Evolutionary conservation across 2,329 filamentous ascomycete genomes (phyloP).

Genomic region (Verticillium nubilum): DNA sequence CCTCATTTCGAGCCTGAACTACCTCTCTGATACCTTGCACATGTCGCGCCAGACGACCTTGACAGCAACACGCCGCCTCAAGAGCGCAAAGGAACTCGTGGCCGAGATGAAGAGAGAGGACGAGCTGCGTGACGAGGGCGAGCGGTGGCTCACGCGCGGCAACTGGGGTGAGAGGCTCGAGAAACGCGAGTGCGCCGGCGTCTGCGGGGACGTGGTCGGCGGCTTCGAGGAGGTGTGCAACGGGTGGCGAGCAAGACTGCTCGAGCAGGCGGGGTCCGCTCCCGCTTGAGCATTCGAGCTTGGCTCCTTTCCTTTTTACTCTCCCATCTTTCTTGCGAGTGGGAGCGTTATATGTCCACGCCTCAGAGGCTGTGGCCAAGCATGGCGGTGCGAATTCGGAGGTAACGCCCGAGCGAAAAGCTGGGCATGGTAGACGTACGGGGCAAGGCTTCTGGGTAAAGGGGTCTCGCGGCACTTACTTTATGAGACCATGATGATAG

Average conservation of each 20-base stretch:
- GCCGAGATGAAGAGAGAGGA: slow-evolving; percentile 79
- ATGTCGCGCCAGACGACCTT: slow-evolving; percentile 88
- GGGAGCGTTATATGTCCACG: not conserved
- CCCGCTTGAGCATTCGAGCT: slow-evolving; percentile 23
- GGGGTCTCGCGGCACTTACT: not conserved
- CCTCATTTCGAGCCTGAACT: slow-evolving; percentile 73
- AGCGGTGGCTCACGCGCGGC: slow-evolving; percentile 72
- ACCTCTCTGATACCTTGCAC: slow-evolving; percentile 85
- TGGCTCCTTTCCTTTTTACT: not conserved
- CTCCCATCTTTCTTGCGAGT: not conserved
- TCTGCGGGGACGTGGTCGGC: slow-evolving; percentile 82
- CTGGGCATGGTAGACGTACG: not conserved
- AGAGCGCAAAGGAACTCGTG: slow-evolving; percentile 78
- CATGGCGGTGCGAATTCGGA: not conserved
- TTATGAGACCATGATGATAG: not conserved
- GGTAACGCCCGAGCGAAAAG: not conserved
- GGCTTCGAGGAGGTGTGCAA: slow-evolving; percentile 92
- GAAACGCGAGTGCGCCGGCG: slow-evolving; percentile 73
- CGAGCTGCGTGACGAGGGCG: slow-evolving; percentile 75
- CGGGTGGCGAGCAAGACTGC: slow-evolving; percentile 71
- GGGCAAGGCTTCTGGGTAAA: not conserved
- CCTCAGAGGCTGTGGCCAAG: not conserved
- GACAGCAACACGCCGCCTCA: slow-evolving; percentile 72
- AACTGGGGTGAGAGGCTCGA: slow-evolving; percentile 76
- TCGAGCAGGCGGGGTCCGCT: slow-evolving; percentile 54